Base-by-base conservation (phyloP, 768 basidiomycete genomes). In the Lentinula sp. region DNA sequence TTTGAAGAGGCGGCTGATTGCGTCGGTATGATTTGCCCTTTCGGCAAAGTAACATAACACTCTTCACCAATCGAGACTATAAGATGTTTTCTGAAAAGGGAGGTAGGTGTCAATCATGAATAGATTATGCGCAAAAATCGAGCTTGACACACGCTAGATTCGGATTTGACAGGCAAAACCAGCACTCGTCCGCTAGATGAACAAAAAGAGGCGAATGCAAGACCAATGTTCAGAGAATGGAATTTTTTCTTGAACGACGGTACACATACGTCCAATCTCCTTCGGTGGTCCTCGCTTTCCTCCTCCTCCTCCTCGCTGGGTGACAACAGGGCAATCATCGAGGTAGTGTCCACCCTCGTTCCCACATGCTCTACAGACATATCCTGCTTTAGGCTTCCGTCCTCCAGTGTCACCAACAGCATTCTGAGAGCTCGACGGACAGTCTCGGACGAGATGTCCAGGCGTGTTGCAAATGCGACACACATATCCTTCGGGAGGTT, bases 131-230 rank as follows among this genome's bases (percentile, higher is more conserved):
- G 40, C 60, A 31, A 55, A 23, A 45, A 42, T 18, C 37, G 39
- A 31, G 1, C 59, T 10, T 1, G 23, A 54, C 89, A 64, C 69
- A 93, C 87, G 92, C 88, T 42, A 98, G 78, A 65, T 85, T 87
- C 1, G 96, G 95, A 70, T 98, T 98, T 45, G 93, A 95, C 57
- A 99, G 73, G 71, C 97, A 99, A 76, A 99, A 98, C 96, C 96
- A 98, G 73, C 96, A 98, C 71, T 95, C 91, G 60, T 91, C 91
- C 65, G 93, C 92, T 93, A 64, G 31, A 61, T 60, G 34, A 51
- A 43, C 59, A 32, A 60, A 21, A 1, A 39, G 37, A 39, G 37
- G 37, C 23, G 45, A 34, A 23, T 53, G n/a, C 10, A 9, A 53
- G 28, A 39, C 0, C 13, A 0, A 39, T 39, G 37, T 39, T 42